Conservation (phyloP, 352 stramenopile genomes). For the Globisporangium irregulare region DNA sequence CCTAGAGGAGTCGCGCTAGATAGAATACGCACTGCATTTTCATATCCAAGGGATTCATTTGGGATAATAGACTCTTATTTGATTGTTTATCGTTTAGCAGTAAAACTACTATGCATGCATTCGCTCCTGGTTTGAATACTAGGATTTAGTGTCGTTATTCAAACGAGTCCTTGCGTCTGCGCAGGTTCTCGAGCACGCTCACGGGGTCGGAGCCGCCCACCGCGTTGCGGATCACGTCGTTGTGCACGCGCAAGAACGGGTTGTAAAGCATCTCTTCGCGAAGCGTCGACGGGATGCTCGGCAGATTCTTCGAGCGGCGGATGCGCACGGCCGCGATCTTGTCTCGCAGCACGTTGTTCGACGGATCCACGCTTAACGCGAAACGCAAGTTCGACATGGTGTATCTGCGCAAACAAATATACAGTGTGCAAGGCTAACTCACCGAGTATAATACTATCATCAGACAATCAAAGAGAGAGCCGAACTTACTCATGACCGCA, state of each 20-base stretch:
- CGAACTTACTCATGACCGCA: slow-evolving; percentile 76
- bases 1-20: slow-evolving; percentile 8
- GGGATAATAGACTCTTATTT: slow-evolving; percentile 13
- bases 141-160: slow-evolving; percentile 24
- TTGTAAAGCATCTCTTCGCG: slow-evolving; percentile 88
- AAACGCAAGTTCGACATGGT: slow-evolving; percentile 93
- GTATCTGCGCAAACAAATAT: slow-evolving; percentile 45
- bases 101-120: background rate
- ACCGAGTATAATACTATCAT: background rate
- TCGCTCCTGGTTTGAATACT: background rate
- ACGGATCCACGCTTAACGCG: slow-evolving; percentile 91
- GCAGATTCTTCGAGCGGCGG: slow-evolving; percentile 76
- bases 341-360: slow-evolving; percentile 81
- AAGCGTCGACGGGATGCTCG: slow-evolving; percentile 90
- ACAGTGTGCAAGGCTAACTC: background rate
- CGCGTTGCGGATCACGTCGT: slow-evolving; percentile 78
- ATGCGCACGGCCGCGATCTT: slow-evolving; percentile 86
- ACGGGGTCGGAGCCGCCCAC: slow-evolving; percentile 74
- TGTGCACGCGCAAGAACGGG: slow-evolving; percentile 82
- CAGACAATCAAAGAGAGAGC: background rate
- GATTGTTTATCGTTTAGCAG: background rate
- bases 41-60: background rate
- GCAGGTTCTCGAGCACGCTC: slow-evolving; percentile 79
- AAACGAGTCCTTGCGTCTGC: slow-evolving; percentile 74
- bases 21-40: background rate